Base-by-base conservation (phyloP, 805 yeast species). In the Saturnispora kantuleensis region DNA sequence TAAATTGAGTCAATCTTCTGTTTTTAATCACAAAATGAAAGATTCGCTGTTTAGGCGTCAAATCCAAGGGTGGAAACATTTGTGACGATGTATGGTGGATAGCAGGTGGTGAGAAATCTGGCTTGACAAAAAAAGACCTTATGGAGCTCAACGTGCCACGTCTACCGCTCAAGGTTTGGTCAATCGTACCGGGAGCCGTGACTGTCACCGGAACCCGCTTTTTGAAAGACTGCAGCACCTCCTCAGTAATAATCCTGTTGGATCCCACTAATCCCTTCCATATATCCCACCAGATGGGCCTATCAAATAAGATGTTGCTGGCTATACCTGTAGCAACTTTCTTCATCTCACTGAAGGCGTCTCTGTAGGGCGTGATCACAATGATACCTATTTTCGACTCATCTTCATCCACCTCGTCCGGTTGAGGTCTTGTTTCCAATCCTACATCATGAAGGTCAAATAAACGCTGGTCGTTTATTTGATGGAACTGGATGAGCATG, bases 1-100 rank as follows among this genome's bases (percentile, higher is more conserved):
- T 71, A 53, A 71, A 80, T 54, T 86, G 97, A 13, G 86, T 78
- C 11, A 47, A 35, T 17, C 65, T 65, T 47, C 76, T 80, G 31
- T 85, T 76, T 61, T 85, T 88, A 67, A 77, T 89, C 18, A 88
- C 72, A 57, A 89, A 93, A 64, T 88, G 96, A 48, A 48, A 4
- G 1, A 47, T 13, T 16, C 26, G 32, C 8, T 38, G 34, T 10
- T 38, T 29, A 10, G 17, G 16, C 10, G 26, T 13, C 10, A 21
- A 21, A 21, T 21, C 26, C 26, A 21, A 21, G 5, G 26, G 26
- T 21, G 26, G 26, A 21, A 21, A 21, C 26, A 67, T 31, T 31
- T n/a, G 15, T 2, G 34, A 31, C 12, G 15, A n/a, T 13, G 15
- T n/a, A 31, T 21, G 11, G 69, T 15, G 55, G 52, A 17, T 61